These are phyloP conservation scores for Suillus decipiens DNA, from an alignment of 768 basidiomycete species.

Conservation along the genomic window DNA sequence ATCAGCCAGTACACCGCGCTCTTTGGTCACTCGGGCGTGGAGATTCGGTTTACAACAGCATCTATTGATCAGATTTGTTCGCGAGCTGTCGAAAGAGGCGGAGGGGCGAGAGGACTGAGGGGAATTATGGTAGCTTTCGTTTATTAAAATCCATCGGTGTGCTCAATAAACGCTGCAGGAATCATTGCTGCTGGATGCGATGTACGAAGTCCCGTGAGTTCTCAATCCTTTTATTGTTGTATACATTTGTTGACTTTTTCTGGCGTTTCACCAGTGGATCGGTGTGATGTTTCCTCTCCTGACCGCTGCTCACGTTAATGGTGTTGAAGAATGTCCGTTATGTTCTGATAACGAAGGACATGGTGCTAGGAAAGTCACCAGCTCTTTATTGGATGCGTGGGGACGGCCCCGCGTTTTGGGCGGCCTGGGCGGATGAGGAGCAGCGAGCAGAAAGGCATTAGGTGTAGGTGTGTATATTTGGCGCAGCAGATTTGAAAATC, in stretches of 20 bases:
- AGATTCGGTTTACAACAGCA: slow-evolving; percentile 81
- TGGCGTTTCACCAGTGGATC: slow-evolving; percentile 51
- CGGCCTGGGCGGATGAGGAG: slow-evolving; percentile 76
- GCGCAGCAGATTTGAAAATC: not conserved
- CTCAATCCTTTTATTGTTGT: slow-evolving; percentile 9
- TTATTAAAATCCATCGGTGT: slow-evolving; percentile 3
- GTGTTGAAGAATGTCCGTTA: slow-evolving; percentile 65
- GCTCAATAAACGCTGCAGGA: slow-evolving; percentile 51
- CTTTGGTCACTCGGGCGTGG: slow-evolving; percentile 81
- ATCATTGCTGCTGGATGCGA: slow-evolving; percentile 77
- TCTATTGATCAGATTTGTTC: slow-evolving; percentile 82
- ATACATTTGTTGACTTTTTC: slow-evolving; percentile 13
- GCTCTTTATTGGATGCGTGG: slow-evolving; percentile 78
- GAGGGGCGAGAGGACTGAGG: slow-evolving; percentile 87
- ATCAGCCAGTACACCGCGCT: slow-evolving; percentile 87
- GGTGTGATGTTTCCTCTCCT: slow-evolving; percentile 41
- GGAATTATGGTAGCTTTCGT: slow-evolving; percentile 70
- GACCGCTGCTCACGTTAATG: slow-evolving; percentile 11
- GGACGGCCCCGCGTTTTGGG: slow-evolving; percentile 70
- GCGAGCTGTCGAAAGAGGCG: slow-evolving; percentile 78
- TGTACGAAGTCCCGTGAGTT: slow-evolving; percentile 91
- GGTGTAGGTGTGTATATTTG: slow-evolving; percentile 9
- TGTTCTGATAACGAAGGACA: slow-evolving; percentile 76
- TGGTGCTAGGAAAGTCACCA: slow-evolving; percentile 61
- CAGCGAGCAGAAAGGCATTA: slow-evolving; percentile 21